These are phyloP conservation scores for Lophiostoma macrostomum DNA, from an alignment of 495 filamentous ascomycete species.

Conservation along the genomic window DNA sequence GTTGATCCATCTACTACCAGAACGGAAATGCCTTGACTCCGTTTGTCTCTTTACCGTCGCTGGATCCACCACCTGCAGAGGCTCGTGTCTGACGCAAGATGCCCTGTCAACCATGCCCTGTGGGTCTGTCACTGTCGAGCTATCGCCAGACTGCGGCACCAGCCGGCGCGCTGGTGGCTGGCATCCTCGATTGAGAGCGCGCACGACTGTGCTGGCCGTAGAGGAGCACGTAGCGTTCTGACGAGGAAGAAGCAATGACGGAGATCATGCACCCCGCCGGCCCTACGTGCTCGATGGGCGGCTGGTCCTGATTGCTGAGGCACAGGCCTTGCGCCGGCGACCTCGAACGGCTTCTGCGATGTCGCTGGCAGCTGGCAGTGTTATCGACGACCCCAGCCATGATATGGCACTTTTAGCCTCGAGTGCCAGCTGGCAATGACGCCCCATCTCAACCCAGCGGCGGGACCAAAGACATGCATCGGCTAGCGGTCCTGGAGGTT, in stretches of 20 bases:
- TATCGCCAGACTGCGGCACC: constrained; percentile 9
- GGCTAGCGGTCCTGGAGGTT: constrained; percentile 25
- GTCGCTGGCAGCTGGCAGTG: constrained; percentile 1
- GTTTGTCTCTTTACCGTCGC: no score
- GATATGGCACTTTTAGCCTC: constrained; percentile 17
- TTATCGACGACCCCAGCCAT: neutral
- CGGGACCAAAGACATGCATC: constrained; percentile 14
- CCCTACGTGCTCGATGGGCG: constrained; percentile 2
- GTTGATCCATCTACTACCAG: no score
- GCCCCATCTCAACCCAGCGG: constrained; percentile 8
- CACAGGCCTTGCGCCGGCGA: constrained; percentile 9
- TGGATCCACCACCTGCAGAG: no score
- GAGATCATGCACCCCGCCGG: constrained; percentile 8
- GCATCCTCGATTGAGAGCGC: constrained; percentile 2
- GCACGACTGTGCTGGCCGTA: neutral
- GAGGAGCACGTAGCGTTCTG: neutral
- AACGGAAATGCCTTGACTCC: neutral
- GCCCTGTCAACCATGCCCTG: neutral
- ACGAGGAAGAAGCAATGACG: constrained; percentile 18
- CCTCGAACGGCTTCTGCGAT: constrained; percentile 4
- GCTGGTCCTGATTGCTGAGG: constrained; percentile 7
- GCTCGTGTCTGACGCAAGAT: constrained; percentile 13
- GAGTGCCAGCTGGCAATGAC: constrained; percentile 34
- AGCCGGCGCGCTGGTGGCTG: constrained; percentile 14
- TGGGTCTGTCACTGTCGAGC: constrained; percentile 12